Evolutionary conservation across 352 stramenopile species (phyloP).

Genomic region (Globisporangium orthogonon): DNA sequence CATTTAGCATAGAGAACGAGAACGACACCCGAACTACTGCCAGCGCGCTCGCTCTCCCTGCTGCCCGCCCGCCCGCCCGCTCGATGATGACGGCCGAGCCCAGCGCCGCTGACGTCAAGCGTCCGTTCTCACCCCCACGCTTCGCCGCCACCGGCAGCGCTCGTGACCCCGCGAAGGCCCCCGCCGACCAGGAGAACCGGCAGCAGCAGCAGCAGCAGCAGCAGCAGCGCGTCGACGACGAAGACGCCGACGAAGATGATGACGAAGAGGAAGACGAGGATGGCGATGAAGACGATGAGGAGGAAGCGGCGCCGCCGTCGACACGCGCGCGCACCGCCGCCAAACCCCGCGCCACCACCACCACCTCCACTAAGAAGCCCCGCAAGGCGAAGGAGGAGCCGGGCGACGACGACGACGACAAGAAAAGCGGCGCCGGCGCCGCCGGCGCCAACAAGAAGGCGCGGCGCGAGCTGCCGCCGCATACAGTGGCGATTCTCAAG

Average conservation of each 20-base stretch:
- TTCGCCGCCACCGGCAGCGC: slow-evolving; percentile 16
- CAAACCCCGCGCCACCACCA: not conserved
- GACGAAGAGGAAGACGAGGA: slow-evolving; percentile 5
- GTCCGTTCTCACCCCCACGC: slow-evolving; percentile 17
- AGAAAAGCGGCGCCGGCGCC: slow-evolving; percentile 13
- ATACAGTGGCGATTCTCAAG: slow-evolving; percentile 83
- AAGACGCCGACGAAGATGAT: slow-evolving; percentile 10
- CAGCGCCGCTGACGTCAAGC: slow-evolving; percentile 37
- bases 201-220: slow-evolving; percentile 6
- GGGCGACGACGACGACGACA: slow-evolving; percentile 29
- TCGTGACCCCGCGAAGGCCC: not conserved
- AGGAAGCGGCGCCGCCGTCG: not conserved
- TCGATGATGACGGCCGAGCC: slow-evolving; percentile 60
- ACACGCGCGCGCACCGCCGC: slow-evolving; percentile 2
- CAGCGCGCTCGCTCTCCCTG: not conserved
- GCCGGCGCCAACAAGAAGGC: slow-evolving; percentile 55
- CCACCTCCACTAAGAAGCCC: slow-evolving; percentile 2
- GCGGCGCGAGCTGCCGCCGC: slow-evolving; percentile 68
- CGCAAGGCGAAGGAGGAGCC: slow-evolving; percentile 27
- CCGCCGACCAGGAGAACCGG: slow-evolving; percentile 14
- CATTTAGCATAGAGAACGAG: not conserved
- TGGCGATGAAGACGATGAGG: not conserved
- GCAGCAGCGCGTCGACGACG: slow-evolving; percentile 1
- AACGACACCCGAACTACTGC: not conserved
- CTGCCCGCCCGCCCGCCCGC: not conserved